A percentile compares a stretch with the other conserved stretches of the same genome.
Conservation (phyloP, 495 filamentous ascomycete species). For the Chaetomium fimeti region DNA sequence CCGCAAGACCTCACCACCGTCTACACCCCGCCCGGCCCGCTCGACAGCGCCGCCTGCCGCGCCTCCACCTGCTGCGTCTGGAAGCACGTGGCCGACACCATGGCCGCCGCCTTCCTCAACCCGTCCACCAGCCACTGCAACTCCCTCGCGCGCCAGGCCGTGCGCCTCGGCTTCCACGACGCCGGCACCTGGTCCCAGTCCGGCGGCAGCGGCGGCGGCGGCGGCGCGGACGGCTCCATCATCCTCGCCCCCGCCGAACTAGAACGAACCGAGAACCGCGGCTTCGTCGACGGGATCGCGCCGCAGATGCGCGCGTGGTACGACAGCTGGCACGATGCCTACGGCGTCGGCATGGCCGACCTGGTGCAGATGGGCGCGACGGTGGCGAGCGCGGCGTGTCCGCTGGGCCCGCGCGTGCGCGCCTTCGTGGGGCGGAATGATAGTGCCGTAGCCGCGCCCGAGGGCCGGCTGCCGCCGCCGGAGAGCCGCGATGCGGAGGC, state of each 20-base stretch:
- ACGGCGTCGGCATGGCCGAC: conserved; percentile 7
- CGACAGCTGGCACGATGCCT: background rate
- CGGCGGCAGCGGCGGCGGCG: background rate
- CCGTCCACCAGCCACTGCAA: background rate
- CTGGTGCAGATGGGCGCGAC: conserved; percentile 2
- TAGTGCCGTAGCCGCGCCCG: background rate
- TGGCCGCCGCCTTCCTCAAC: background rate
- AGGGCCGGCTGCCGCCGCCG: background rate
- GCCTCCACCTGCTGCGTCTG: background rate
- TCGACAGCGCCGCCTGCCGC: background rate
- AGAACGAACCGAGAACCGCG: background rate
- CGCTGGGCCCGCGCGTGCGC: background rate
- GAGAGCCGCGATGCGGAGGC: background rate
- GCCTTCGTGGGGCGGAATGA: background rate
- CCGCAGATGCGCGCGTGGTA: background rate
- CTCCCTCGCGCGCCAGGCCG: conserved; percentile 1
- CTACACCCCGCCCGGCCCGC: background rate
- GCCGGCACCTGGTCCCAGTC: conserved; percentile 6
- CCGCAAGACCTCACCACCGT: background rate
- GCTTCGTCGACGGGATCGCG: background rate
- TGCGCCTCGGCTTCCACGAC: conserved; percentile 8
- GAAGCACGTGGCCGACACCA: background rate
- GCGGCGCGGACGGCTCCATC: conserved; percentile 4
- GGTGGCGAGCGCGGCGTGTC: background rate
- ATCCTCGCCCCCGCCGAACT: background rate